These are phyloP conservation scores for Beauveria australis DNA, from an alignment of 2,329 filamentous ascomycete species.

Conservation along the genomic window DNA sequence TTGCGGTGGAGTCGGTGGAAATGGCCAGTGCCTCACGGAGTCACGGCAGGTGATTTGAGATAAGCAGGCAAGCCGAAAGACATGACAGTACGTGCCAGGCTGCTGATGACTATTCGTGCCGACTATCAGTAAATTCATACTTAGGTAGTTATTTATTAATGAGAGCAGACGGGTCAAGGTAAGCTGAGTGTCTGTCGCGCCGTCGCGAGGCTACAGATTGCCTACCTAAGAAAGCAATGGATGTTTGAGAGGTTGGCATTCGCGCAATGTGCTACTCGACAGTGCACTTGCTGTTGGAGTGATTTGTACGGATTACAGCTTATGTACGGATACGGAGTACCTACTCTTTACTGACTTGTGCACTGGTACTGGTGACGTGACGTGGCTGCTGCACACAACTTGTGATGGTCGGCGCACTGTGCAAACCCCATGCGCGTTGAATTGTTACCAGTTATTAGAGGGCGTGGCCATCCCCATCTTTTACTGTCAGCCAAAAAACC, in stretches of 20 bases:
- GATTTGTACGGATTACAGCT: too few relatives aligned
- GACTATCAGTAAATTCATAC: too few relatives aligned
- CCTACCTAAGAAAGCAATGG: too few relatives aligned
- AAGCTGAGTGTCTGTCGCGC: not conserved
- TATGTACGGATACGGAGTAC: too few relatives aligned
- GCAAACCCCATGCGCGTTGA: not conserved
- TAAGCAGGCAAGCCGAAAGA: not conserved
- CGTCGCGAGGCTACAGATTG: not conserved
- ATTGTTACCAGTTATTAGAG: not conserved
- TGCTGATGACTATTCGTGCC: too few relatives aligned
- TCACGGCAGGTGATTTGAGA: not conserved
- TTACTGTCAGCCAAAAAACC: not conserved
- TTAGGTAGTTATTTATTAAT: too few relatives aligned
- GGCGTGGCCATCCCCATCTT: not conserved
- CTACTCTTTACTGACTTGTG: too few relatives aligned
- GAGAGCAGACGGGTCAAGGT: not conserved
- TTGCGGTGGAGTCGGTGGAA: constrained; percentile 9
- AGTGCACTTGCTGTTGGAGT: too few relatives aligned
- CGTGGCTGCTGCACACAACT: not conserved
- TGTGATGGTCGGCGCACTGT: not conserved
- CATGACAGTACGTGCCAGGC: not conserved
- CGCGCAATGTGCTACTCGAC: too few relatives aligned
- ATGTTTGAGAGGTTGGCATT: too few relatives aligned
- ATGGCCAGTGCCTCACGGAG: not conserved
- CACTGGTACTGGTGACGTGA: too few relatives aligned